phyloP scores from a whole-genome alignment of 2,329 filamentous ascomycete species.

The Curvularia hawaiiensis region DNA sequence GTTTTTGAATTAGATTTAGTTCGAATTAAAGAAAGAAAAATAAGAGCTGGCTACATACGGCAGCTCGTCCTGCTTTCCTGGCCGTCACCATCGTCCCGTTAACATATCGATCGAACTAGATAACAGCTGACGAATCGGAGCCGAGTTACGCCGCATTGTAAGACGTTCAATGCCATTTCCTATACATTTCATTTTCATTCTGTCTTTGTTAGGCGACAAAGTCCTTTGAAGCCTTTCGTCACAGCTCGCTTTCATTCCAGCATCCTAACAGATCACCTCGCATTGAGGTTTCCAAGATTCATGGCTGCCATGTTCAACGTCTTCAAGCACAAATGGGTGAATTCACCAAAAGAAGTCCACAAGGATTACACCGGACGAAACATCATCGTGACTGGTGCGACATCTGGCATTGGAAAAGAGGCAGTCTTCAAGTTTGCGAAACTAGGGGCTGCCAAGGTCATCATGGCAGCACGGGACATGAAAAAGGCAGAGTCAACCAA shows the following conservation, averaged over 20 bases:
- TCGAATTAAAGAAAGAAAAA: background rate
- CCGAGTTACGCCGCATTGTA: constrained; percentile 14
- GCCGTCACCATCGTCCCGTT: background rate
- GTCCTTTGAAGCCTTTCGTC: background rate
- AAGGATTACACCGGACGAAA: constrained; percentile 46
- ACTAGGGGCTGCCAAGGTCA: constrained; percentile 45
- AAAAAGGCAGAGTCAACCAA: constrained; percentile 46
- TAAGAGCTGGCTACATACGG: background rate
- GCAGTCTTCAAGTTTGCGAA: constrained; percentile 46
- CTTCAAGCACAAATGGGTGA: constrained; percentile 43
- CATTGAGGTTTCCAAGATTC: background rate
- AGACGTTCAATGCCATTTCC: background rate
- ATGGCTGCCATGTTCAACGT: constrained; percentile 32
- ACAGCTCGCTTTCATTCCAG: background rate
- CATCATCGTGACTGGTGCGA: constrained; percentile 54
- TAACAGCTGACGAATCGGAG: constrained; percentile 19
- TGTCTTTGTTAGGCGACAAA: background rate
- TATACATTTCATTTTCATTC: constrained; percentile 52
- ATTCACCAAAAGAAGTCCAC: constrained; percentile 40
- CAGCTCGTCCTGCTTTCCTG: background rate
- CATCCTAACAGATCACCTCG: background rate
- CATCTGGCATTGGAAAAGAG: constrained; percentile 48
- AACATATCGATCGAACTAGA: background rate
- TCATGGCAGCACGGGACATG: constrained; percentile 45
- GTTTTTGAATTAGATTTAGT: background rate